phyloP scores from a whole-genome alignment of 177 flowering plant species.

The Tripterygium wilfordii region DNA sequence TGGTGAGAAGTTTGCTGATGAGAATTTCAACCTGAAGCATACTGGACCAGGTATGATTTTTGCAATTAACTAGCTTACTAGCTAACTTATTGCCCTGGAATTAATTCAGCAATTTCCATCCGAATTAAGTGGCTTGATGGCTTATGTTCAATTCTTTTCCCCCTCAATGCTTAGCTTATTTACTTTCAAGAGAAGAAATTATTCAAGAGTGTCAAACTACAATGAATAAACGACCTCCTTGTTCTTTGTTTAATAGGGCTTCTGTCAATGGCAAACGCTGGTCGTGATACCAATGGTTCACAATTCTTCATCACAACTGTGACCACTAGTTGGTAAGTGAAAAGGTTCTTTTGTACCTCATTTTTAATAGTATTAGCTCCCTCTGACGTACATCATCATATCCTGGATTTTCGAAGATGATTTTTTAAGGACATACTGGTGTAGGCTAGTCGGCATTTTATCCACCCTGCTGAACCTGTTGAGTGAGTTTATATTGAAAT shows the following conservation, averaged over 20 bases:
- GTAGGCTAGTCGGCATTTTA: background rate
- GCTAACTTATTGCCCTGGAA: background rate
- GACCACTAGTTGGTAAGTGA: background rate
- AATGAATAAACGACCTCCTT: no score
- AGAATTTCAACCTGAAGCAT: conserved; percentile 54
- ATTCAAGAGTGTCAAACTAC: no score
- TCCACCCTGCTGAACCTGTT: no score
- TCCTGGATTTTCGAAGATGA: background rate
- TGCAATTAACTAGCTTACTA: no score
- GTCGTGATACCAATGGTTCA: background rate
- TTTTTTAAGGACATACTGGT: background rate
- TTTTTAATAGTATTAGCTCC: no score
- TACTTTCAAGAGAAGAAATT: no score
- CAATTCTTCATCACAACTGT: background rate
- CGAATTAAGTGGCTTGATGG: background rate
- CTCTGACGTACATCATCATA: background rate
- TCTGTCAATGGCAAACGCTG: no score
- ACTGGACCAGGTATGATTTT: conserved; percentile 46
- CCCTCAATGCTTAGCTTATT: background rate
- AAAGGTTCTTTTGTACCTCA: no score
- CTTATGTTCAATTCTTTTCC: background rate
- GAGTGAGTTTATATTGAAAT: no score
- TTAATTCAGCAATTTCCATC: background rate
- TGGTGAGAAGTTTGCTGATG: conserved; percentile 51
- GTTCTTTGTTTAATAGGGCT: background rate